Evolutionary conservation across 257 asterid genomes (phyloP).

Genomic region (Echium plantagineum): DNA sequence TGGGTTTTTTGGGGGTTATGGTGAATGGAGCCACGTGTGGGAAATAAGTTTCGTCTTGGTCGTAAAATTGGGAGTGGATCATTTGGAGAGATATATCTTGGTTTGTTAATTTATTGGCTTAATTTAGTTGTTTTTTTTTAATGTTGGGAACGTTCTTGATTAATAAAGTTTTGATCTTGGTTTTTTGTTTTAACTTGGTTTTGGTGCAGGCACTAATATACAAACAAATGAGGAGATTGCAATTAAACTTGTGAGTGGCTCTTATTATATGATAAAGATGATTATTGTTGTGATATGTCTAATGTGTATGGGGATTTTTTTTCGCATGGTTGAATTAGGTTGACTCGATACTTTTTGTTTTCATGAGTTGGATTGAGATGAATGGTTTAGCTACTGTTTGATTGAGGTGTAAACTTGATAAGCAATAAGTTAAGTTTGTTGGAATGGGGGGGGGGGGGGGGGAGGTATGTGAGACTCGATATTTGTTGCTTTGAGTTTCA

Average conservation of each 20-base stretch:
- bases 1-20: background rate
- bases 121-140: constrained; percentile 1
- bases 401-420: background rate
- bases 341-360: background rate
- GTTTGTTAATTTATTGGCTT: constrained; percentile 12
- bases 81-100: constrained; percentile 60
- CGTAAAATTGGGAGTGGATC: constrained; percentile 71
- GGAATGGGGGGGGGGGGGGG: too few relatives aligned
- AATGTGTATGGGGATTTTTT: too few relatives aligned
- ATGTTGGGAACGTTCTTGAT: background rate
- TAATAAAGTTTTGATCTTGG: too few relatives aligned
- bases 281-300: too few relatives aligned
- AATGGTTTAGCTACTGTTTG: background rate
- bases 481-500: background rate
- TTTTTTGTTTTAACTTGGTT: constrained; percentile 13
- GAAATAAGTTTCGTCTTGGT: constrained; percentile 56
- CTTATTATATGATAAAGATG: background rate
- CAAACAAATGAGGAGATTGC: constrained; percentile 18
- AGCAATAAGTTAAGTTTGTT: background rate
- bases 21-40: constrained; percentile 57
- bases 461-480: background rate
- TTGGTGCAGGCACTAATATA: constrained; percentile 27
- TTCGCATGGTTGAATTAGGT: background rate
- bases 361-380: background rate
- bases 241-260: constrained; percentile 16